Conservation (phyloP, 2,329 filamentous ascomycete species). For the Pyrenochaeta sp. region DNA sequence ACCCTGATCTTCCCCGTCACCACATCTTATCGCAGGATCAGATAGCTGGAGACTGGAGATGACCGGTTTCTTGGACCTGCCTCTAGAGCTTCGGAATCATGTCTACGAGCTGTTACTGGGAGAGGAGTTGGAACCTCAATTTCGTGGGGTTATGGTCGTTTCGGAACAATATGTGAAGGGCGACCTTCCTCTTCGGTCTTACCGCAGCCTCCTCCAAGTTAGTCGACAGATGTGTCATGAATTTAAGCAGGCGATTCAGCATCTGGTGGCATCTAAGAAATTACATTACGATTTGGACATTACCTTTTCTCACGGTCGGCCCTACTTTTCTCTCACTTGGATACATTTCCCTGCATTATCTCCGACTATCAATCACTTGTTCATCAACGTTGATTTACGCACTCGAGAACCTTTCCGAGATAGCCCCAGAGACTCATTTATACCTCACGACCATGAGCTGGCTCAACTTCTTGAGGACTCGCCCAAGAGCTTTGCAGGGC, state of each 20-base stretch:
- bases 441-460: constrained; percentile 36
- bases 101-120: constrained; percentile 38
- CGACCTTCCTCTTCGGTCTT: constrained; percentile 37
- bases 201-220: constrained; percentile 34
- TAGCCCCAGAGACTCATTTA: constrained; percentile 10
- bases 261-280: constrained; percentile 34
- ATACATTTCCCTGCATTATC: constrained; percentile 37
- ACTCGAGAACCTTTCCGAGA: constrained; percentile 36
- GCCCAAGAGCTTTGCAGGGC: constrained; percentile 35
- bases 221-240: constrained; percentile 35
- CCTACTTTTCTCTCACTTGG: constrained; percentile 43
- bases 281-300: constrained; percentile 38
- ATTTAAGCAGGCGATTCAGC: constrained; percentile 38
- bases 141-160: constrained; percentile 41
- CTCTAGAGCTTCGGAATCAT: constrained; percentile 38
- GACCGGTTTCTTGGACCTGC: constrained; percentile 41
- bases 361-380: constrained; percentile 36
- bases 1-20: constrained; percentile 12
- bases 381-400: constrained; percentile 41
- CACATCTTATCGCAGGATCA: constrained; percentile 14
- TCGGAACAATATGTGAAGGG: constrained; percentile 38
- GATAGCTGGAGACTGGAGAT: constrained; percentile 15
- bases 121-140: constrained; percentile 29
- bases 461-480: constrained; percentile 35
- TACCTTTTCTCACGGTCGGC: constrained; percentile 43